Evolutionary conservation across 2,329 filamentous ascomycete genomes (phyloP), one percentile per base, ranked within the genome.

Genomic region (Macrophomina pseudophaseolina): DNA sequence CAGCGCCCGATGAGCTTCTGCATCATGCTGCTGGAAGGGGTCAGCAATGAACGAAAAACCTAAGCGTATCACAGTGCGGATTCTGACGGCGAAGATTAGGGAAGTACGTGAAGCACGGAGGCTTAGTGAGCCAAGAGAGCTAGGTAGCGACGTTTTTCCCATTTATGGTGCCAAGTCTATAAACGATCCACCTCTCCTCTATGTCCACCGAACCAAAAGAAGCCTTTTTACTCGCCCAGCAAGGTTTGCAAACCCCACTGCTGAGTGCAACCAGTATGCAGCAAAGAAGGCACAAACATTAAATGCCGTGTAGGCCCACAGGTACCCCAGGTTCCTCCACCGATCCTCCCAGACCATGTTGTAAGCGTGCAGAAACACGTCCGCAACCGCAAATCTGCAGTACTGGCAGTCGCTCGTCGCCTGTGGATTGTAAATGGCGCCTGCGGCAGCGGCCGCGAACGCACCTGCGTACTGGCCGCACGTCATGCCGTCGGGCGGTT

Each of bases 251-350:
- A 56, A 56, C 16, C 52, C 52, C 2, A 56, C 32, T n/a, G 38
- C 52, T 9, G 52, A 56, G 16, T 56, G 32, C n/a, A 23, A 12
- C n/a, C 18, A 56, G 32, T 56, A 38, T 8, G 8, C 28, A 9
- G 23, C 49, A 12, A 54, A 54, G 32, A 54, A 54, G 7, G 32
- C 16, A 3, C 5, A 7, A 11, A 54, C 16, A 23, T 92, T 90
- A 75, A 91, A 90, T 0, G 79, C 68, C 46, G 92, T 84, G 71
- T 85, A 92, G 0, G 81, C 87, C 85, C 88, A 92, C 72, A 92
- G 80, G 46, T 92, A 81, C 1, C 90, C 90, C 66, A 88, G 91
- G 73, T 92, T 91, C 66, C 89, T 82, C 89, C 90, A 92, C 2
- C 87, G 78, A 33, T 86, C 77, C 0, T 71, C 69, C 72, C 79